A percentile compares a stretch with the other conserved stretches of the same genome.
phyloP scores from a whole-genome alignment of 345 rosid species.

The Ceriops tagal region DNA sequence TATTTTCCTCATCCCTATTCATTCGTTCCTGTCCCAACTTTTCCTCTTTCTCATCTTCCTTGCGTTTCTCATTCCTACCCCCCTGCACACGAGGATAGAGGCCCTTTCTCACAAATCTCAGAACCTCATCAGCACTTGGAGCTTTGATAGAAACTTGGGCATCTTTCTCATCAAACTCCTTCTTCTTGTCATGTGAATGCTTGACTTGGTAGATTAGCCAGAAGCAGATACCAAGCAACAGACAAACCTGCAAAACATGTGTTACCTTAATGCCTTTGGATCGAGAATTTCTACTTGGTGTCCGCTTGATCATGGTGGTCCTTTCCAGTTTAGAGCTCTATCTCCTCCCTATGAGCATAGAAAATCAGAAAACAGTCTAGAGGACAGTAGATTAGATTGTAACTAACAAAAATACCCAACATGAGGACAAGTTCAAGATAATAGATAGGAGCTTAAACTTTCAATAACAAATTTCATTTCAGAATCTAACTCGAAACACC shows the following conservation, averaged over 20 bases:
- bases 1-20: conserved; percentile 28
- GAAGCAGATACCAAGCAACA: conserved; percentile 74
- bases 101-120: conserved; percentile 75
- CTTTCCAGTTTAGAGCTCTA: conserved; percentile 8
- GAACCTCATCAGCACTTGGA: conserved; percentile 25
- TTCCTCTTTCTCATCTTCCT: conserved; percentile 48
- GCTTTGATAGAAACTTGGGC: conserved; percentile 25
- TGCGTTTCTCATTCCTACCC: conserved; percentile 27
- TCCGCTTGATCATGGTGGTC: conserved; percentile 56
- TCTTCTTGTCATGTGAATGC: conserved; percentile 83
- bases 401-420: too few relatives aligned
- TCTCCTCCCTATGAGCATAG: conserved; percentile 6
- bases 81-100: conserved; percentile 44
- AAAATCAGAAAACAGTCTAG: conserved; percentile 5
- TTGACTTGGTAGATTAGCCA: conserved; percentile 93
- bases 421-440: neutral
- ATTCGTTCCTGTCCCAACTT: conserved; percentile 27
- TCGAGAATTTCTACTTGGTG: conserved; percentile 60
- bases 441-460: neutral
- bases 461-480: neutral
- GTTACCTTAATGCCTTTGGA: conserved; percentile 62
- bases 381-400: neutral
- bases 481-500: neutral
- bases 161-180: conserved; percentile 61
- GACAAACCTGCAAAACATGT: conserved; percentile 70